Base-by-base conservation (phyloP, 139 green algal genomes). In the Yamagishiella unicocca region DNA sequence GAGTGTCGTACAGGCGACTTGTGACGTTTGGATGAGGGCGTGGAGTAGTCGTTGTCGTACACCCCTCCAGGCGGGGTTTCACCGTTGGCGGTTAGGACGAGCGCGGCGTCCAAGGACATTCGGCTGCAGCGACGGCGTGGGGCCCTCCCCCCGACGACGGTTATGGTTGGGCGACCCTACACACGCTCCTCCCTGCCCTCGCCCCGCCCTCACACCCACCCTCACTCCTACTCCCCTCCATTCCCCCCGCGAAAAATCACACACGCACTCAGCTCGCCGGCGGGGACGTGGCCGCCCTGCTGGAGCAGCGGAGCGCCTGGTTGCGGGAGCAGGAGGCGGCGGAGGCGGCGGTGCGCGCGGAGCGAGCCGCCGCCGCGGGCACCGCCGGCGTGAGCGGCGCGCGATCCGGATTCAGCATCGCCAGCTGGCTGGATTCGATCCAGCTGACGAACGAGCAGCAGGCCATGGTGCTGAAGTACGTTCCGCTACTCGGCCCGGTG, bases 401-500 rank as follows among this genome's bases (percentile, higher is more conserved):
- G 50, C 50, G n/a, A 10, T 50, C n/a, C 43, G 43, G 43, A 0
- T 85, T 75, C 42, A 64, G 79, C 61, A 0, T 76, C 17, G 37
- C 53, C 8, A 40, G 38, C 27, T 85, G 79, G 79, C 79, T 85
- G 79, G 79, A 85, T 17, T 35, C 12, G 40, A 91, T 93, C 66
- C 46, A 81, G 35, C 66, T 93, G 61, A 93, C 53, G 10, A 88
- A 92, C 55, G 89, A 92, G 53, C 84, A 82, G 89, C 89, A 92
- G 83, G 90, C 90, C 19, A 19, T 93, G 31, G 90, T 93, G 68
- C 64, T 92, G 45, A 89, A 88, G 68, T 91, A 87, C 54, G 90
- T 90, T 14, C 92, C 92, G 55, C 91, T 93, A 37, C 42, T 93
- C 24, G 92, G 92, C 10, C 92, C 92, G n/a, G 77, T 94, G n/a